Conservation (phyloP, 495 filamentous ascomycete genomes). For the Aspergillus sclerotioniger region DNA sequence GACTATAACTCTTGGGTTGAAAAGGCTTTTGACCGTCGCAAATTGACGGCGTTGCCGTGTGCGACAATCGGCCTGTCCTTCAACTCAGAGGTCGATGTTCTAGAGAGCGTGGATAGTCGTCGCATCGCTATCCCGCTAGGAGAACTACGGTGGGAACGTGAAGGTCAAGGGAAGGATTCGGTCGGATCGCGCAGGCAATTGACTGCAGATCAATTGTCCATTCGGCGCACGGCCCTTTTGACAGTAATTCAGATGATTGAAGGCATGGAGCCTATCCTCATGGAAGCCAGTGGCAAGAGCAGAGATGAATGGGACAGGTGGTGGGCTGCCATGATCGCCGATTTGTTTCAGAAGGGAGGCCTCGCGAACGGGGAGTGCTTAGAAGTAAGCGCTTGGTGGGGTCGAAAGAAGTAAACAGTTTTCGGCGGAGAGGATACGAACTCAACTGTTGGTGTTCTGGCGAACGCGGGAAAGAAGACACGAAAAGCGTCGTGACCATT, state of each 20-base stretch:
- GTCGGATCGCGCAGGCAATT: slow-evolving; percentile 48
- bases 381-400: slow-evolving; percentile 95
- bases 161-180: slow-evolving; percentile 42
- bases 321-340: slow-evolving; percentile 82
- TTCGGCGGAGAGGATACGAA: slow-evolving; percentile 14
- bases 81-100: slow-evolving; percentile 70
- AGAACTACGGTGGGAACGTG: slow-evolving; percentile 85
- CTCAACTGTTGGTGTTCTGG: slow-evolving; percentile 20
- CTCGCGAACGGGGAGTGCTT: slow-evolving; percentile 84
- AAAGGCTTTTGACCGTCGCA: slow-evolving; percentile 69
- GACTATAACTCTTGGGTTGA: slow-evolving; percentile 82
- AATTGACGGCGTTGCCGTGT: slow-evolving; percentile 73
- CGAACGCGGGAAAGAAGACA: slow-evolving; percentile 21
- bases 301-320: slow-evolving; percentile 91
- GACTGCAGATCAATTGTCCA: slow-evolving; percentile 68
- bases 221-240: slow-evolving; percentile 74
- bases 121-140: slow-evolving; percentile 83
- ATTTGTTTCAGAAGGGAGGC: slow-evolving; percentile 75
- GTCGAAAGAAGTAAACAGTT: slow-evolving; percentile 56
- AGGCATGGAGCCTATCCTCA: slow-evolving; percentile 76
- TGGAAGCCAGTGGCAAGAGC: slow-evolving; percentile 79
- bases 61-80: slow-evolving; percentile 74
- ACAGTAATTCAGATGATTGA: slow-evolving; percentile 87
- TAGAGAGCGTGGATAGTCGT: slow-evolving; percentile 68
- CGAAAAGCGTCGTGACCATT: slow-evolving; percentile 32